Evolutionary conservation across 306 rosid species (phyloP).

Genomic region (Geum urbanum): DNA sequence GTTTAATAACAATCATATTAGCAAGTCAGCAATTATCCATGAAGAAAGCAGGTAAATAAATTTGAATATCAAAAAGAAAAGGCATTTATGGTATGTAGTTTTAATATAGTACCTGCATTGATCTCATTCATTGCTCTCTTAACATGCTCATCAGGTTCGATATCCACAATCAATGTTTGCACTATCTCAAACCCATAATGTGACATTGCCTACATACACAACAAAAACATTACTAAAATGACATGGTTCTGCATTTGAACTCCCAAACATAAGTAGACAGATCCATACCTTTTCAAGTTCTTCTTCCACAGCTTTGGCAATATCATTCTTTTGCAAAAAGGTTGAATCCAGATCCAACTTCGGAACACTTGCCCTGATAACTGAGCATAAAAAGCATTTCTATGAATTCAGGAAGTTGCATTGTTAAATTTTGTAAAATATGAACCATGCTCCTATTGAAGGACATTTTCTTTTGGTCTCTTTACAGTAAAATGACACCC

Average conservation of each 20-base stretch:
- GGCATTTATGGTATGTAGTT: not conserved
- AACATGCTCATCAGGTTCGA: slow-evolving; percentile 55
- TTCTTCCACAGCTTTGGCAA: slow-evolving; percentile 49
- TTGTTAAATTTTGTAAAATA: not conserved
- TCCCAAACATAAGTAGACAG: not conserved
- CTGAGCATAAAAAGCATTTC: slow-evolving; percentile 22
- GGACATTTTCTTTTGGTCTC: not conserved
- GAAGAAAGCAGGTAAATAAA: not conserved
- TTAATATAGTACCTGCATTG: slow-evolving; percentile 37
- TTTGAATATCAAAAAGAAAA: not conserved
- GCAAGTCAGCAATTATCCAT: not conserved
- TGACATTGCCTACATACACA: slow-evolving; percentile 48
- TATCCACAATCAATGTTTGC: slow-evolving; percentile 49
- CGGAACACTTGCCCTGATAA: slow-evolving; percentile 55
- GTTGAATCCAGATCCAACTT: slow-evolving; percentile 52
- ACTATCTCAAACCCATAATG: slow-evolving; percentile 52
- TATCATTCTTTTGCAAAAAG: slow-evolving; percentile 56
- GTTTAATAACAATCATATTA: not conserved
- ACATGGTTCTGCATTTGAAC: not conserved
- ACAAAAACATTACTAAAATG: not conserved
- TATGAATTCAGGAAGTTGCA: slow-evolving; percentile 8
- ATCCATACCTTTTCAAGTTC: slow-evolving; percentile 49
- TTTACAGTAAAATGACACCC: not conserved
- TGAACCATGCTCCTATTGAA: not conserved
- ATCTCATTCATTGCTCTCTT: slow-evolving; percentile 54